Conservation (phyloP, 1,139 yeast genomes). For the Pichia sp. region DNA sequence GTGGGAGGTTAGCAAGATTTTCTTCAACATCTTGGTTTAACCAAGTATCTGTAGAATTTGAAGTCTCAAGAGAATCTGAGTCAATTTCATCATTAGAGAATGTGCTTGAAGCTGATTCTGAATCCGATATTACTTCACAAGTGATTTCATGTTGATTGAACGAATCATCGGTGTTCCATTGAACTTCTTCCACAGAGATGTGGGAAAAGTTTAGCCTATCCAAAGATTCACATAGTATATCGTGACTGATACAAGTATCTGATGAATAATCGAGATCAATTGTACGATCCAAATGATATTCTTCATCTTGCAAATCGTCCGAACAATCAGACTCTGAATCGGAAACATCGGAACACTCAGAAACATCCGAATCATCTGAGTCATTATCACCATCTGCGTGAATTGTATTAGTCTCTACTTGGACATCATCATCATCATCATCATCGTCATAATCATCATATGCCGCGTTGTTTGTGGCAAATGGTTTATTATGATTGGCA, state of each 20-base stretch:
- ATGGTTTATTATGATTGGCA: too few relatives aligned
- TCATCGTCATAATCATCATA: slow-evolving; percentile 5
- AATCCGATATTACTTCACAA: slow-evolving; percentile 5
- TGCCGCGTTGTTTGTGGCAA: too few relatives aligned
- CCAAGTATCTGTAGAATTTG: slow-evolving; percentile 1
- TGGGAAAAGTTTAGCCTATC: slow-evolving; percentile 8
- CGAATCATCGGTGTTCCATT: slow-evolving; percentile 2
- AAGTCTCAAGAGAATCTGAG: background rate
- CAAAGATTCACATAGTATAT: slow-evolving; percentile 6
- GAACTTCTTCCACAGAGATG: background rate
- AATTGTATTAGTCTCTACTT: background rate
- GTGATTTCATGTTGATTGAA: background rate
- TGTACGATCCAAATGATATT: background rate
- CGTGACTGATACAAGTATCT: background rate
- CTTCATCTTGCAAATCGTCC: slow-evolving; percentile 11
- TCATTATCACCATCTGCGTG: slow-evolving; percentile 12
- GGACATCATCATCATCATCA: background rate
- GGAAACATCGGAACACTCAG: slow-evolving; percentile 5
- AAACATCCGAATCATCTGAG: slow-evolving; percentile 20
- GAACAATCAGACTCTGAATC: slow-evolving; percentile 6
- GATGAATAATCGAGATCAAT: background rate
- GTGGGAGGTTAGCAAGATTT: background rate
- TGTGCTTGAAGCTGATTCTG: slow-evolving; percentile 12
- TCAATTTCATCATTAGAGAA: slow-evolving; percentile 12
- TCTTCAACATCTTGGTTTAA: background rate